These are phyloP conservation scores for Phytophthora agathidicida DNA, from an alignment of 352 stramenopile genomes.

Conservation along the genomic window DNA sequence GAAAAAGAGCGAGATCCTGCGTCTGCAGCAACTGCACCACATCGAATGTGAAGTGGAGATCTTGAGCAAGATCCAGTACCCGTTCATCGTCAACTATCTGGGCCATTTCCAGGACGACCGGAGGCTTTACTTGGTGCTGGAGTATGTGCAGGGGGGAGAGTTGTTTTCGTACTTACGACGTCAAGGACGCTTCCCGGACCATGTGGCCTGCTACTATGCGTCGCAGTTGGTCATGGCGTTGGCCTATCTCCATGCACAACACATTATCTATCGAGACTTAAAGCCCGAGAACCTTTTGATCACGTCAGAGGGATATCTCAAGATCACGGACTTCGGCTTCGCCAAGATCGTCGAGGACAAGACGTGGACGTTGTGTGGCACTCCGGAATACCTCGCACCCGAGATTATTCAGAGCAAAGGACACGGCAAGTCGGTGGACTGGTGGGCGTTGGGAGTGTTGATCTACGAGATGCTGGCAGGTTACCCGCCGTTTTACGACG, in stretches of 20 bases:
- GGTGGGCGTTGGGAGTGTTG: constrained; percentile 91
- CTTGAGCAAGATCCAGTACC: constrained; percentile 85
- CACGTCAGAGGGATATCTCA: constrained; percentile 88
- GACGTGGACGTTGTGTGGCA: constrained; percentile 94
- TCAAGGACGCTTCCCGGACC: constrained; percentile 78
- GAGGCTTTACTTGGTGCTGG: constrained; percentile 90
- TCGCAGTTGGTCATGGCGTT: constrained; percentile 90
- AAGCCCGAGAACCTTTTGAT: constrained; percentile 95
- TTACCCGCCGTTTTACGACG: constrained; percentile 92
- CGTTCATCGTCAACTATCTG: constrained; percentile 91
- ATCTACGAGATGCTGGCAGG: constrained; percentile 94
- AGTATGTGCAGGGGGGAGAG: constrained; percentile 93
- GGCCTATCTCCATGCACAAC: constrained; percentile 88
- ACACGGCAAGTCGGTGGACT: constrained; percentile 92
- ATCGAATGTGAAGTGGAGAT: constrained; percentile 94
- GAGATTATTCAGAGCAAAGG: constrained; percentile 94
- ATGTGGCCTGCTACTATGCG: constrained; percentile 90
- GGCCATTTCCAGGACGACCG: constrained; percentile 92
- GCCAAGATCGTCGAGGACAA: constrained; percentile 91
- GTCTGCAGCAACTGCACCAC: constrained; percentile 90
- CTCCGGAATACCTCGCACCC: constrained; percentile 93
- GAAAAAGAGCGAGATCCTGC: constrained; percentile 92
- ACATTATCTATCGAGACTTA: constrained; percentile 94
- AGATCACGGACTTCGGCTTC: constrained; percentile 95
- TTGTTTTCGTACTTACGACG: constrained; percentile 92